Base-by-base conservation (phyloP, 768 basidiomycete species). In the Clathrus columnatus region DNA sequence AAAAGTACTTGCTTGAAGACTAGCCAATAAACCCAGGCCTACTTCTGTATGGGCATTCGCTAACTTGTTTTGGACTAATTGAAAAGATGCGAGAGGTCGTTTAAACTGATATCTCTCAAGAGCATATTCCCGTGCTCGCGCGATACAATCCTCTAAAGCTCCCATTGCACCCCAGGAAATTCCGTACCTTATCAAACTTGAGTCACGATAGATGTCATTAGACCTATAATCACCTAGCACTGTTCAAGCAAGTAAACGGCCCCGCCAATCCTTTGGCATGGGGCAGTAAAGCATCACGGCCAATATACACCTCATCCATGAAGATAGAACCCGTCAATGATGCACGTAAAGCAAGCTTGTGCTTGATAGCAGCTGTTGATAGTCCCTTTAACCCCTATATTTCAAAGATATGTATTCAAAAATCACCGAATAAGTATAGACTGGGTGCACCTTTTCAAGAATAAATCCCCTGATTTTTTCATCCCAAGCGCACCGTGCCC, bases 81-180 rank as follows among this genome's bases (percentile, higher is more conserved):
- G 95, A 82, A 95, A 98, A 5, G 87, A 87, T 1, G 91, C 94
- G 2, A 97, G 75, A 0, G 93, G 92, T 32, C 86, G 82, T 21
- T 81, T 76, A 73, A 98, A 98, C 69, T 98, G 95, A 47, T 84
- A 79, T 16, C 94, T 80, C 65, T 96, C 90, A 29, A 96, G 79
- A 8, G 91, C 87, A 65, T 98, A 97, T 10, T 76, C 76, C 20
- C 88, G 81, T 0, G 93, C 81, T 41, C 80, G 80, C 29, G 76
- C 66, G 42, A 97, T 76, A 64, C 91, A 96, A 62, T 96, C 91
- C 67, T 98, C 94, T 24, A 98, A 78, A 1, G 94, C 87, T 26
- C 95, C 95, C 81, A 98, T 94, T 1, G 88, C 87, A 51, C 94
- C 94, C 90, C 92, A 97, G 1, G 88, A 86, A 60, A 95, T 95